Percentiles rank a stretch among this genome's conserved stretches.
phyloP scores from a whole-genome alignment of 1,284 basidiomycete species.

The Sanghuangporus weigelae region DNA sequence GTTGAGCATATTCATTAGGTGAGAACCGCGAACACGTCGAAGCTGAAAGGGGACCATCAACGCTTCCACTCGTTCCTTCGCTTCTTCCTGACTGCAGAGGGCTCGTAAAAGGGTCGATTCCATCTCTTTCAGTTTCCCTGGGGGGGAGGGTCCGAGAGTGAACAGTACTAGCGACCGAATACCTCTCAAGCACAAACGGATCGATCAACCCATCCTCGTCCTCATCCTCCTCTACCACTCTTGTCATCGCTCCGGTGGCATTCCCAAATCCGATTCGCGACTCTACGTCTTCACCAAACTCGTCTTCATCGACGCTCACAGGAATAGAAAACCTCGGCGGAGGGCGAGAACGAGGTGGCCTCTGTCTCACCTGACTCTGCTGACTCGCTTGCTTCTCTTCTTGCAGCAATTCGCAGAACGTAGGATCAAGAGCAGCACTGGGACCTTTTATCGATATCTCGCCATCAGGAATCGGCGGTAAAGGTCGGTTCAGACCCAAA shows the following conservation, averaged over 20 bases:
- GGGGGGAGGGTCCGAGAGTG: background rate
- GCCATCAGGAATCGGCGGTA: background rate
- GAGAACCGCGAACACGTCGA: background rate
- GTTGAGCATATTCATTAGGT: background rate
- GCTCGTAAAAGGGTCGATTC: background rate
- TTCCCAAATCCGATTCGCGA: background rate
- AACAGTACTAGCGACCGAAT: background rate
- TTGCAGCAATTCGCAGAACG: background rate
- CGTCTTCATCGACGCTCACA: conserved; percentile 5
- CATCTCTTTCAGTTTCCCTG: background rate
- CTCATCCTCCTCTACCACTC: conserved; percentile 8
- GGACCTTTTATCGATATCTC: background rate
- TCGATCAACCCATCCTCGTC: conserved; percentile 1
- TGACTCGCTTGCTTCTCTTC: too few species aligned
- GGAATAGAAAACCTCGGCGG: conserved; percentile 14
- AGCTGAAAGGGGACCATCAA: background rate
- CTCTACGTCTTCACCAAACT: background rate
- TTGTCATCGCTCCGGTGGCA: background rate
- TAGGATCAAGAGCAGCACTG: conserved; percentile 11
- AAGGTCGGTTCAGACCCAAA: background rate
- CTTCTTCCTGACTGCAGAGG: background rate
- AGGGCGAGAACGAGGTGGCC: background rate
- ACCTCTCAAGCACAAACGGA: conserved; percentile 6
- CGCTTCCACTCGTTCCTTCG: too few species aligned
- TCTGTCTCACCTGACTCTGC: background rate